Percentiles rank a stretch among this genome's conserved stretches.
Evolutionary conservation across 345 rosid species (phyloP).

Genomic region (Capsella bursapastoris): DNA sequence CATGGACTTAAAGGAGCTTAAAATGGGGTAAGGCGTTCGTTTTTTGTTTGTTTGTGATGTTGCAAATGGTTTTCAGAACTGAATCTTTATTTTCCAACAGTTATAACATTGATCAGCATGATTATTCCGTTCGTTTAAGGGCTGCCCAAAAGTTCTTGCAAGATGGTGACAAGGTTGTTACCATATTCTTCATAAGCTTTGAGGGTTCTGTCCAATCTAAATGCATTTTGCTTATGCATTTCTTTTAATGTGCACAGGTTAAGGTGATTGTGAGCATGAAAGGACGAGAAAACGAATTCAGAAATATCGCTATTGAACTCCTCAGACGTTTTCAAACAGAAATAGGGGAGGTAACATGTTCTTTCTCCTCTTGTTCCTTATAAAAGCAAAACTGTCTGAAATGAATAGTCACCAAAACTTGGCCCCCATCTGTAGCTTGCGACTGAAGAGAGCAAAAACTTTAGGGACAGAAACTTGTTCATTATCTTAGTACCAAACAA

Average conservation of each 20-base stretch:
- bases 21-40: conserved; percentile 68
- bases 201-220: not conserved
- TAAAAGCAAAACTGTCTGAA: not conserved
- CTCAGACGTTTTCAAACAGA: conserved; percentile 83
- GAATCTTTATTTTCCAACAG: conserved; percentile 43
- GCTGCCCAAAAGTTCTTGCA: conserved; percentile 84
- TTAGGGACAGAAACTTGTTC: conserved; percentile 73
- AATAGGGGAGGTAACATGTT: conserved; percentile 76
- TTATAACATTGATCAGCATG: conserved; percentile 93
- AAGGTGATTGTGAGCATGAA: conserved; percentile 88
- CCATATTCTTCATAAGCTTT: conserved; percentile 11
- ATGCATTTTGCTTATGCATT: conserved; percentile 18
- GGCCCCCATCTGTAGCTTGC: conserved; percentile 62
- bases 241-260: conserved; percentile 59
- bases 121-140: conserved; percentile 81
- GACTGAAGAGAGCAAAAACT: conserved; percentile 82
- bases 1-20: conserved; percentile 84
- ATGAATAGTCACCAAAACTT: conserved; percentile 16
- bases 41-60: conserved; percentile 12
- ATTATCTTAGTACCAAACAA: conserved; percentile 86
- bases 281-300: conserved; percentile 92
- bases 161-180: conserved; percentile 90
- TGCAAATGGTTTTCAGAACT: not conserved
- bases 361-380: not conserved
- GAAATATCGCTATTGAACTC: conserved; percentile 87